Percentiles rank a stretch among this genome's conserved stretches.
Conservation (phyloP, 2,329 filamentous ascomycete species). For the Tolypocladium pustulatum region DNA sequence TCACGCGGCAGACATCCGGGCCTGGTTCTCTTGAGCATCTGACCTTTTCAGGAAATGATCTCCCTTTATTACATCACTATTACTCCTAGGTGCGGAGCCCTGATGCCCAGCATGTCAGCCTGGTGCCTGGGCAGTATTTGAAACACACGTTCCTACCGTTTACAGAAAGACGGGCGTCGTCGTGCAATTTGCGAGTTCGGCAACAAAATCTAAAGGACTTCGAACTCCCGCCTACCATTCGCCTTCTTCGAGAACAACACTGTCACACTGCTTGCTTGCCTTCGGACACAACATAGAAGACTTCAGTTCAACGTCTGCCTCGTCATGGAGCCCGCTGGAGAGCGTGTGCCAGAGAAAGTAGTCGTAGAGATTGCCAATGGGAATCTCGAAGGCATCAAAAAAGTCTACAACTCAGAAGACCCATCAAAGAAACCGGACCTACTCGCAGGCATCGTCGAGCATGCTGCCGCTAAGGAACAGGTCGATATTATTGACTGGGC, state of each 20-base stretch:
- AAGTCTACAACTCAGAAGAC: neutral
- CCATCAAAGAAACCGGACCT: neutral
- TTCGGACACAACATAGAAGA: neutral
- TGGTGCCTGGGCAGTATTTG: neutral
- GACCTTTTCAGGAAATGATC: neutral
- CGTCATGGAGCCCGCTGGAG: neutral
- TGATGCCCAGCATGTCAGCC: neutral
- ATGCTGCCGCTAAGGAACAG: neutral
- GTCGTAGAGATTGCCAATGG: neutral
- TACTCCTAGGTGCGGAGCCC: neutral
- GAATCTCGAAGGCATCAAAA: neutral
- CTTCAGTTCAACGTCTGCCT: neutral
- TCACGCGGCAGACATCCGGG: too few relatives aligned
- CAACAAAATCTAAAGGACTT: neutral
- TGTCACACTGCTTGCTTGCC: neutral
- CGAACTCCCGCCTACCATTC: neutral
- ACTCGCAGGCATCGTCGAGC: neutral
- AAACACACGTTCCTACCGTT: neutral
- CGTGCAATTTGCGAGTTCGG: neutral
- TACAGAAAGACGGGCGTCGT: neutral
- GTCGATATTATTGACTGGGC: neutral
- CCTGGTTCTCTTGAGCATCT: neutral
- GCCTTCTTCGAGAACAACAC: neutral
- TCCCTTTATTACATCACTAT: neutral
- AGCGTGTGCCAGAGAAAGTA: neutral